Evolutionary conservation across 2,329 filamentous ascomycete genomes (phyloP).

Genomic region (Beauveria sp.): DNA sequence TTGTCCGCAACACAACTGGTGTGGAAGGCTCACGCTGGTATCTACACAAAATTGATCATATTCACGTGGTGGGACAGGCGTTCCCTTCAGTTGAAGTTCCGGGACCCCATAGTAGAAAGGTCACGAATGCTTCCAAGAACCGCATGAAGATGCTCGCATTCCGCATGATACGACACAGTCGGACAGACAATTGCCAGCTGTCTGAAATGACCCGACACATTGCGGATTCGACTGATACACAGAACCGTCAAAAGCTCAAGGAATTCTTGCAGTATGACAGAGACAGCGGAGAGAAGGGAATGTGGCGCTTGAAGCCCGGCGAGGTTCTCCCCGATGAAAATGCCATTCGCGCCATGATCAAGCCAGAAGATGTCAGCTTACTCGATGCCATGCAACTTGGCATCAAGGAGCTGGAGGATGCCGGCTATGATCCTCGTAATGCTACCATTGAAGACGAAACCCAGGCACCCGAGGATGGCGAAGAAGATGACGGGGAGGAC

Average conservation of each 20-base stretch:
- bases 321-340: slow-evolving; percentile 75
- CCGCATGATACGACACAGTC: slow-evolving; percentile 73
- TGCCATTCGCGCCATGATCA: slow-evolving; percentile 78
- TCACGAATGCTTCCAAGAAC: slow-evolving; percentile 95
- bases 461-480: slow-evolving; percentile 56
- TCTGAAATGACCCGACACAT: slow-evolving; percentile 89
- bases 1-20: slow-evolving; percentile 75
- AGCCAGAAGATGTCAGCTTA: slow-evolving; percentile 89
- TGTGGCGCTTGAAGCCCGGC: slow-evolving; percentile 68
- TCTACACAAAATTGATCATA: slow-evolving; percentile 80
- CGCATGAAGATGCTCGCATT: slow-evolving; percentile 94
- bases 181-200: slow-evolving; percentile 61
- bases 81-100: slow-evolving; percentile 90
- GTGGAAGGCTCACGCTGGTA: slow-evolving; percentile 72
- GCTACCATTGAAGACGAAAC: slow-evolving; percentile 56
- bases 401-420: slow-evolving; percentile 81
- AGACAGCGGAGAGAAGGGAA: slow-evolving; percentile 59
- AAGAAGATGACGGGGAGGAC: slow-evolving; percentile 42
- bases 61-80: slow-evolving; percentile 87
- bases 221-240: slow-evolving; percentile 85
- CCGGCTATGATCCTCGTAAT: slow-evolving; percentile 69
- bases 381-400: slow-evolving; percentile 97
- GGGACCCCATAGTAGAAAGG: slow-evolving; percentile 86
- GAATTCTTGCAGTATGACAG: slow-evolving; percentile 92
- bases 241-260: slow-evolving; percentile 93